Evolutionary conservation across 2,329 filamentous ascomycete species (phyloP), one percentile per base, ranked within the genome.

Genomic region (Trichoderma oligosporum): DNA sequence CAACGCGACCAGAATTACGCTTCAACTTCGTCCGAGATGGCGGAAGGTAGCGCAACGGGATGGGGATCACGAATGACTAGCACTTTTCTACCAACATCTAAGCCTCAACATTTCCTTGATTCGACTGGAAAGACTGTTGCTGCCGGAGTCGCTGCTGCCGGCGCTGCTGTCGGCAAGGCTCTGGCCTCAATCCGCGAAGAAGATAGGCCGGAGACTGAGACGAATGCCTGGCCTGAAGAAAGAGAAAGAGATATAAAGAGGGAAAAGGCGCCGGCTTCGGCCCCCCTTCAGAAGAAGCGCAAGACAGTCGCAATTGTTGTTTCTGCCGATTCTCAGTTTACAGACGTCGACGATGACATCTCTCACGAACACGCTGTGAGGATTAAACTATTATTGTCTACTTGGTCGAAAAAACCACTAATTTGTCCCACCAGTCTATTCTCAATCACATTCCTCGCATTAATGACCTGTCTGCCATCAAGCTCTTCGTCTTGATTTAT

Each of bases 151-250:
- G 87, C 90, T 24, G 91, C 91, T 8, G 91, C 91, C 0, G 89
- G 91, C 12, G 88, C 89, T 16, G 89, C 83, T 46, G 84, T 96
- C 60, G 91, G 91, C 39, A 91, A 87, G 61, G 91, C 91, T 24
- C 77, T 97, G 63, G 87, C 87, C 54, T 86, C 89, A 14, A 94
- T 95, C 63, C 82, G 88, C 56, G 89, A 96, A 70, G 91, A 95
- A 68, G 89, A 92, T 68, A 86, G 84, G 68, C 87, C 87, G 51
- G 94, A 88, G 70, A 86, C 85, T 62, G 93, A 97, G 71, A 90
- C 94, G 73, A 88, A 90, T 69, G 85, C 90, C 52, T 97, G 93
- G 93, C 91, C 88, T 12, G 91, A 97, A 71, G 92, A 97, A 74
- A 89, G 87, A 20, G 87, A 89, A 65, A 89, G 87, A 20, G 87